These are phyloP conservation scores for Populus deltoides DNA, from an alignment of 345 rosid genomes.

Conservation along the genomic window DNA sequence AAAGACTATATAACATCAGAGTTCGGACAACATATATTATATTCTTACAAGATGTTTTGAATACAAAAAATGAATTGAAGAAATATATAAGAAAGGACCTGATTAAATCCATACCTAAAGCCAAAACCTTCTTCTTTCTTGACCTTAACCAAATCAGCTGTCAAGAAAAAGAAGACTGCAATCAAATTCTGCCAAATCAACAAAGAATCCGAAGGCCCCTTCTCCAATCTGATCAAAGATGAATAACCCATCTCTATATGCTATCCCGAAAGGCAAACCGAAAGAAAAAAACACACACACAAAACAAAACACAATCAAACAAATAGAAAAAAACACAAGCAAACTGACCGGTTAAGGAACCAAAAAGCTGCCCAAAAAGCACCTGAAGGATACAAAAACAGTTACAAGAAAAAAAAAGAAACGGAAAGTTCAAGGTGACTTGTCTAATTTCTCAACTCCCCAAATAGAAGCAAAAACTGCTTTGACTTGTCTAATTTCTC, in stretches of 20 bases:
- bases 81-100: not conserved
- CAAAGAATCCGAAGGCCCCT: not conserved
- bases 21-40: not conserved
- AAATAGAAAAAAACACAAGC: not conserved
- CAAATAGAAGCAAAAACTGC: not conserved
- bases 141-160: not conserved
- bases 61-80: not conserved
- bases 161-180: not conserved
- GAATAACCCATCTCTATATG: not conserved
- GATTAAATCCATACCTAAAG: not conserved
- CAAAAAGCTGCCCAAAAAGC: not conserved
- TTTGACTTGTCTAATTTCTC: too few relatives aligned
- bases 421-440: slow-evolving; percentile 4
- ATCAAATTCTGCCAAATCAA: slow-evolving; percentile 3
- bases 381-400: slow-evolving; percentile 1
- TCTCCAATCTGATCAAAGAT: slow-evolving; percentile 8
- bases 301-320: not conserved
- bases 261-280: not conserved
- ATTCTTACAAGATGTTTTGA: not conserved
- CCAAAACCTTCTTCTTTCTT: not conserved
- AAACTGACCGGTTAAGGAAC: slow-evolving; percentile 14
- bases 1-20: not conserved
- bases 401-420: not conserved
- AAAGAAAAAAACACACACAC: not conserved
- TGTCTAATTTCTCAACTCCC: not conserved